A percentile compares a stretch with the other conserved stretches of the same genome.
phyloP scores from a whole-genome alignment of 1,139 yeast species.

The Kodamaea ohmeri region DNA sequence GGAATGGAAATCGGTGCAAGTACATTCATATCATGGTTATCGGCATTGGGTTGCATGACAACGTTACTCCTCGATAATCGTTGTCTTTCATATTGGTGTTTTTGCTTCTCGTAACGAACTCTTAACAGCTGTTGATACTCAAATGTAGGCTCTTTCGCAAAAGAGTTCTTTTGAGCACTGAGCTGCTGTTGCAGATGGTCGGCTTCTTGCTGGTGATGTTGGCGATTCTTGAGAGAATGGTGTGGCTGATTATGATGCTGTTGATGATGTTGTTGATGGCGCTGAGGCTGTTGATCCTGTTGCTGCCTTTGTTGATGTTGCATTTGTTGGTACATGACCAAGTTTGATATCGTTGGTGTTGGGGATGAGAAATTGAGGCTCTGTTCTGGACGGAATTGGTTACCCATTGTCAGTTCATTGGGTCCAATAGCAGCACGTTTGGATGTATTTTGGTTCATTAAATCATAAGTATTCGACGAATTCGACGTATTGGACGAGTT shows the following conservation, averaged over 20 bases:
- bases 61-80: slow-evolving; percentile 6
- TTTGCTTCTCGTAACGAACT: slow-evolving; percentile 28
- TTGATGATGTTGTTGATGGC: not conserved
- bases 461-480: slow-evolving; percentile 19
- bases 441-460: slow-evolving; percentile 22
- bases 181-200: slow-evolving; percentile 8
- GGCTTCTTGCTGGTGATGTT: slow-evolving; percentile 12
- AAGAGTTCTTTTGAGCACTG: slow-evolving; percentile 4
- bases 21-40: slow-evolving; percentile 7
- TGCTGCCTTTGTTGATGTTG: not conserved
- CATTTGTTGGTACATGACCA: slow-evolving; percentile 11
- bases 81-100: slow-evolving; percentile 18
- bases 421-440: slow-evolving; percentile 7
- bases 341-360: slow-evolving; percentile 17
- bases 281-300: not conserved
- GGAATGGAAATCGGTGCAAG: slow-evolving; percentile 10
- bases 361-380: slow-evolving; percentile 27
- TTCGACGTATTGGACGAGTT: slow-evolving; percentile 17
- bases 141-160: slow-evolving; percentile 12
- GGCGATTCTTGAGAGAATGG: slow-evolving; percentile 11
- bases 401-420: slow-evolving; percentile 14
- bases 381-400: slow-evolving; percentile 33
- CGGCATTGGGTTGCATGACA: slow-evolving; percentile 12
- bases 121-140: slow-evolving; percentile 30
- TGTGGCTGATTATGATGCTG: slow-evolving; percentile 14